These are phyloP conservation scores for Passiflora organensis DNA, from an alignment of 345 rosid genomes.

Conservation along the genomic window DNA sequence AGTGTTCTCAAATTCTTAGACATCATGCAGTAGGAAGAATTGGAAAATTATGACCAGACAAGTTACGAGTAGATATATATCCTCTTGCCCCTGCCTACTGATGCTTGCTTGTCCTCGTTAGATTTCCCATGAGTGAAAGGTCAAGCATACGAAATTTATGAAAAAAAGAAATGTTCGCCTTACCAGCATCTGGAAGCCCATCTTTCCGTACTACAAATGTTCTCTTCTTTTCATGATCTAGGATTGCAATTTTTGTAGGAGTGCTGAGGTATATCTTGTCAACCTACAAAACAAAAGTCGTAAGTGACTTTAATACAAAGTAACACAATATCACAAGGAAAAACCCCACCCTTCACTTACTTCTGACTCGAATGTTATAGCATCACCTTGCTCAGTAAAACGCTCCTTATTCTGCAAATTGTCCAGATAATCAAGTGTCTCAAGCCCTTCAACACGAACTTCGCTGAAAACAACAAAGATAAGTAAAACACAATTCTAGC, in stretches of 20 bases:
- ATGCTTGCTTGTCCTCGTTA: too few relatives aligned
- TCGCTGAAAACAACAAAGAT: slow-evolving; percentile 53
- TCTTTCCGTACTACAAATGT: slow-evolving; percentile 90
- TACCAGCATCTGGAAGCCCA: slow-evolving; percentile 97
- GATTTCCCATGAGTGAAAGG: too few relatives aligned
- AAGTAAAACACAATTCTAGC: background rate
- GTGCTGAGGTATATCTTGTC: slow-evolving; percentile 25
- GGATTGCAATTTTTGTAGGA: slow-evolving; percentile 74
- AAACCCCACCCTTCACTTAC: slow-evolving; percentile 44
- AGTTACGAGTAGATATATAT: too few relatives aligned
- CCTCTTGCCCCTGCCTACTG: too few relatives aligned
- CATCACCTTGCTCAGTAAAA: slow-evolving; percentile 92
- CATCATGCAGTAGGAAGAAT: background rate
- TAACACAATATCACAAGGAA: background rate
- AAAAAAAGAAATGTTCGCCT: slow-evolving; percentile 16
- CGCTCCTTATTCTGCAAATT: slow-evolving; percentile 77
- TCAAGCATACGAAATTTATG: background rate
- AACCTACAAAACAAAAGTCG: slow-evolving; percentile 8
- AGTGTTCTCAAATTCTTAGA: background rate
- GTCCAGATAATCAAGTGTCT: slow-evolving; percentile 90
- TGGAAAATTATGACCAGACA: too few relatives aligned
- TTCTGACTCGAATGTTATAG: slow-evolving; percentile 87
- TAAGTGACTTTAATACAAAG: slow-evolving; percentile 4
- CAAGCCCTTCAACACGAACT: slow-evolving; percentile 93
- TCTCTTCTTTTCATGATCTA: slow-evolving; percentile 95